Percentiles rank a stretch among this genome's conserved stretches.
Evolutionary conservation across 106 monocot species (phyloP).

Genomic region (Dioscorea dumetorum): DNA sequence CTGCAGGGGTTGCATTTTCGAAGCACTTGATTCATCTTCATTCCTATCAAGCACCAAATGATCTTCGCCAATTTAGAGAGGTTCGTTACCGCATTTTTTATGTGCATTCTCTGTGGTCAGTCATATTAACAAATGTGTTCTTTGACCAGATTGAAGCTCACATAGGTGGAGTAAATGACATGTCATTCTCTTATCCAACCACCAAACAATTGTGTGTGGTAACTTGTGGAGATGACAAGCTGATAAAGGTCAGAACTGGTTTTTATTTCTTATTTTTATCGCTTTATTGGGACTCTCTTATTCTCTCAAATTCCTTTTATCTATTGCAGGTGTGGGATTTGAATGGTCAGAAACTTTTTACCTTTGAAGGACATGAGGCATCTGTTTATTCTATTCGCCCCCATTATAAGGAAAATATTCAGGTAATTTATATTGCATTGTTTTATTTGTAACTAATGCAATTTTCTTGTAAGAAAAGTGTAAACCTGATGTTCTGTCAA

Average conservation of each 20-base stretch:
- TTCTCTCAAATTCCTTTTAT: background rate
- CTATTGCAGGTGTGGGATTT: conserved; percentile 45
- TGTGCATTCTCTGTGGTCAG: background rate
- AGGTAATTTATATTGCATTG: conserved; percentile 15
- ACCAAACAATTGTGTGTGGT: conserved; percentile 52
- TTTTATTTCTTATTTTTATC: background rate
- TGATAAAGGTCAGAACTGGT: conserved; percentile 36
- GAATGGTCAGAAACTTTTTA: conserved; percentile 33
- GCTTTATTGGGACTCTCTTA: background rate
- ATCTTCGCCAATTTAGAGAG: conserved; percentile 48
- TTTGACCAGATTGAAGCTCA: conserved; percentile 61
- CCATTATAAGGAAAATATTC: conserved; percentile 56
- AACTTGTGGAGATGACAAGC: conserved; percentile 75
- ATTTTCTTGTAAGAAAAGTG: too few relatives aligned
- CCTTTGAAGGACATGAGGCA: conserved; percentile 61
- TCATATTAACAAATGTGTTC: background rate
- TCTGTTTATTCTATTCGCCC: conserved; percentile 56
- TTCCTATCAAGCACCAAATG: conserved; percentile 62
- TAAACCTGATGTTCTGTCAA: too few relatives aligned
- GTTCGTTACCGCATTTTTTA: conserved; percentile 7
- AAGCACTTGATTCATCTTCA: conserved; percentile 65
- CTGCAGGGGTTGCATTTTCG: conserved; percentile 63
- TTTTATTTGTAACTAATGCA: too few relatives aligned
- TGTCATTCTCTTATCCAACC: conserved; percentile 55
- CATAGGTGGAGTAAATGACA: conserved; percentile 72